Evolutionary conservation across 441 rosid genomes (phyloP), one percentile per base, ranked within the genome.

Genomic region (Lepidium campestre): DNA sequence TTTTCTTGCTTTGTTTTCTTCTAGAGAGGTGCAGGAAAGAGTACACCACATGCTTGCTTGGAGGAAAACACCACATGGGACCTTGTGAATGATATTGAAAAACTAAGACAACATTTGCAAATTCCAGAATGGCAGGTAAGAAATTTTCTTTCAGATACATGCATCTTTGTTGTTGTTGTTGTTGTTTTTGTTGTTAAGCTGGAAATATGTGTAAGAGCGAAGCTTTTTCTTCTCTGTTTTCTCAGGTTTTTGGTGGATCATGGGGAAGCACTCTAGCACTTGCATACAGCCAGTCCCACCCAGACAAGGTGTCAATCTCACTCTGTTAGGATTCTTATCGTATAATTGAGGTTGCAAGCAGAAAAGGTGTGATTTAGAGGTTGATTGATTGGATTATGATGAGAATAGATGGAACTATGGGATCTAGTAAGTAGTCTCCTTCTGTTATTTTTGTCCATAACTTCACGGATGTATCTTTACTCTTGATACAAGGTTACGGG

Each of bases 231-330:
- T 7, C 32, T 56, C 67, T 68, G 22, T 45, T 49, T 57, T 52
- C n/a, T 22, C 59, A 93, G 98, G 91, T 93, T 63, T 90, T 93
- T 82, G 97, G 98, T 52, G 98, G 97, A 47, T 93, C 98, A 25
- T 93, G 98, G 98, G 97, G 96, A 79, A 93, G 95, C 71, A 93
- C 98, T 52, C 83, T 90, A 60, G 86, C 97, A 19, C 90, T 93
- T 69, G 86, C 91, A 0, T 93, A 93, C 74, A 84, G 94, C 81
- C 91, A 87, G 74, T 73, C 90, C 7, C 94, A 88, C 56, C 90
- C 98, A 37, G 86, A 88, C 20, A 93, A 88, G 96, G 98, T 90
- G 50, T 20, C 46, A 18, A 25, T 53, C 7, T 1, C 3, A 19
- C 42, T 29, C 3, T 37, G 12, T 15, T 47, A 22, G 29, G 13